phyloP scores from a whole-genome alignment of 1,284 basidiomycete species.

The Agaricales sp. region DNA sequence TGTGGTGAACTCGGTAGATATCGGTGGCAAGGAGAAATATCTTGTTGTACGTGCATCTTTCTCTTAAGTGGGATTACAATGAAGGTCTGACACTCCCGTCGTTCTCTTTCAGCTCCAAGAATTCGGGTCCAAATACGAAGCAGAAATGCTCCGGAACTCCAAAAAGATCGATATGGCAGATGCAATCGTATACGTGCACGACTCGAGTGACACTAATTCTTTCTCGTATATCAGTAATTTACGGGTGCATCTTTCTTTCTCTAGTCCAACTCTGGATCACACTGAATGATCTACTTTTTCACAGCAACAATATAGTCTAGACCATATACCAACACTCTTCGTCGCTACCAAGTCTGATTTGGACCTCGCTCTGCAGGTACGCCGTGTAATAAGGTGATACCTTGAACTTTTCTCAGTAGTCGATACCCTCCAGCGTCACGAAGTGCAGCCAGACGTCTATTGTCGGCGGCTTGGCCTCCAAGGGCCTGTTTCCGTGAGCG shows the following conservation, averaged over 20 bases:
- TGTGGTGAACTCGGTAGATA: conserved; percentile 93
- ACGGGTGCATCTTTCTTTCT: conserved; percentile 44
- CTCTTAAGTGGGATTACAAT: no score
- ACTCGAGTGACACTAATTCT: conserved; percentile 97
- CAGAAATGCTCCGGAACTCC: conserved; percentile 79
- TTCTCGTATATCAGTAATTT: conserved; percentile 98
- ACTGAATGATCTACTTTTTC: conserved; percentile 3
- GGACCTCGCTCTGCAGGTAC: conserved; percentile 87
- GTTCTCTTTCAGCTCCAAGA: conserved; percentile 70
- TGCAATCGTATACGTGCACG: conserved; percentile 92
- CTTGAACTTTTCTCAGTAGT: conserved; percentile 9
- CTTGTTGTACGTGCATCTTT: conserved; percentile 64
- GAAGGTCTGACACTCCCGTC: conserved; percentile 4
- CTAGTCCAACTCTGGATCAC: no score
- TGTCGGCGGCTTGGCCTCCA: conserved; percentile 77
- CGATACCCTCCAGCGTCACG: conserved; percentile 65
- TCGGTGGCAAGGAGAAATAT: conserved; percentile 92
- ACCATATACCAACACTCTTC: conserved; percentile 90
- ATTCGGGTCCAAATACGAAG: conserved; percentile 92
- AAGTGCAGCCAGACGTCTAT: conserved; percentile 98
- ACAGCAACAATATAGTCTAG: conserved; percentile 93
- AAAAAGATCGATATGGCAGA: conserved; percentile 91
- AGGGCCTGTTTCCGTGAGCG: conserved; percentile 86
- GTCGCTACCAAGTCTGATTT: conserved; percentile 99
- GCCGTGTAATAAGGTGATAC: conserved; percentile 13